Evolutionary conservation across 73 alveolate species (phyloP), one percentile per base, ranked within the genome.

Genomic region (Tetrahymena thermophila): DNA sequence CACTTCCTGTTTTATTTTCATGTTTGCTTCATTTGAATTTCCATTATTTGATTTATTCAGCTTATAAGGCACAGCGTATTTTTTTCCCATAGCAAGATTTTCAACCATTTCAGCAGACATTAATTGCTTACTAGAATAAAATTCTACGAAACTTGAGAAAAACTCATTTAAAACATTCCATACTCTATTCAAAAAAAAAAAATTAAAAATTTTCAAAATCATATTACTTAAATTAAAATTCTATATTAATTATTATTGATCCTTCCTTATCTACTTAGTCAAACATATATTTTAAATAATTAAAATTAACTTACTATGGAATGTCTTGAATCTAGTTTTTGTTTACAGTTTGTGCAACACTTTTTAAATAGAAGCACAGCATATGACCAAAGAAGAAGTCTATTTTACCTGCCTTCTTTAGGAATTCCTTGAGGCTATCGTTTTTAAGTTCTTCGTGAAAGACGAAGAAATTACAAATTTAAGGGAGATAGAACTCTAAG

Each of bases 401-500:
- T 0, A 43, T 55, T 35, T 85, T 95, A 42, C 97, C 93, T n/a
- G 97, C 93, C 19, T 93, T 95, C 19, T 85, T 56, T 28, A 95
- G 55, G 42, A 95, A 95, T n/a, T 95, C 93, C 42, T 93, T 85
- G 56, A 95, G 93, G 14, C 89, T 85, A 34, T 95, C 97, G 89
- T 95, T 95, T 56, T 84, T 42, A 93, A 95, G 35, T 35, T 95
- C 97, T 55, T 95, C 97, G 94, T 95, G 97, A 56, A 95, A 95
- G 58, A 95, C 97, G 23, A 95, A 95, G 56, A 85, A 95, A 40
- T 95, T 95, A 84, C 93, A 42, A 19, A 95, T 35, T 56, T 95
- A 55, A 34, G 97, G 97, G n/a, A 95, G 71, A 42, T 95, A 95
- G 58, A 95, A 95, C 40, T 95, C 97, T 42, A 95, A 95, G 93